Percentiles rank a stretch among this genome's conserved stretches.
Conservation (phyloP, 208 protist genomes). For the Wallacemonas sp. region DNA sequence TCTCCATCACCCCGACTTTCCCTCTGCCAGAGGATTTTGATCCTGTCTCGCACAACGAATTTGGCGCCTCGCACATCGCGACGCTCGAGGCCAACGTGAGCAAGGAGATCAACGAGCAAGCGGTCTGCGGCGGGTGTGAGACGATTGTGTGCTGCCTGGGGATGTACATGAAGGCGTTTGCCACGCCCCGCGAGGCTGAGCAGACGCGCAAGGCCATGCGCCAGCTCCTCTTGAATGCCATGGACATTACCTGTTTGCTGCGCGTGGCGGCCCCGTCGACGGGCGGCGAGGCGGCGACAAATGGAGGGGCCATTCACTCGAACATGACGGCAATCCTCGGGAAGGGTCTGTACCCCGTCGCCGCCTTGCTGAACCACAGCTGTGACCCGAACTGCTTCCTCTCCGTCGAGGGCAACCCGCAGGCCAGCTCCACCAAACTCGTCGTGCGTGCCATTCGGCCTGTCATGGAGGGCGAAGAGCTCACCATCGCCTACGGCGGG, state of each 20-base stretch:
- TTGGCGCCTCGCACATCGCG: constrained; percentile 39
- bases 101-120: constrained; percentile 54
- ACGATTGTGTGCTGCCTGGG: constrained; percentile 58
- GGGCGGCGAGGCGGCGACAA: background rate
- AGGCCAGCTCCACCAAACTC: constrained; percentile 51
- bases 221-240: constrained; percentile 65
- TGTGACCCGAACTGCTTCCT: constrained; percentile 88
- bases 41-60: constrained; percentile 30
- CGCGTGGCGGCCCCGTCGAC: constrained; percentile 29
- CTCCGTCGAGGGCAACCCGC: constrained; percentile 78
- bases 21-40: constrained; percentile 24
- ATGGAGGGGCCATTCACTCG: constrained; percentile 34
- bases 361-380: constrained; percentile 72
- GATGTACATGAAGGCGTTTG: constrained; percentile 66
- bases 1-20: background rate
- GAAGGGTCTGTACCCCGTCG: constrained; percentile 68
- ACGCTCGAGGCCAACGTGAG: constrained; percentile 56
- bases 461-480: constrained; percentile 72
- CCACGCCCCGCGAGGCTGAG: constrained; percentile 48
- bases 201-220: constrained; percentile 68
- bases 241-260: constrained; percentile 62
- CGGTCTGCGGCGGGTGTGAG: constrained; percentile 58
- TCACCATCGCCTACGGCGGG: constrained; percentile 77
- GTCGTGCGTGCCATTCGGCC: constrained; percentile 61
- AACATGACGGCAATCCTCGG: constrained; percentile 55